These are phyloP conservation scores for Colletotrichum limetticola DNA, from an alignment of 2,329 filamentous ascomycete genomes.

Conservation along the genomic window DNA sequence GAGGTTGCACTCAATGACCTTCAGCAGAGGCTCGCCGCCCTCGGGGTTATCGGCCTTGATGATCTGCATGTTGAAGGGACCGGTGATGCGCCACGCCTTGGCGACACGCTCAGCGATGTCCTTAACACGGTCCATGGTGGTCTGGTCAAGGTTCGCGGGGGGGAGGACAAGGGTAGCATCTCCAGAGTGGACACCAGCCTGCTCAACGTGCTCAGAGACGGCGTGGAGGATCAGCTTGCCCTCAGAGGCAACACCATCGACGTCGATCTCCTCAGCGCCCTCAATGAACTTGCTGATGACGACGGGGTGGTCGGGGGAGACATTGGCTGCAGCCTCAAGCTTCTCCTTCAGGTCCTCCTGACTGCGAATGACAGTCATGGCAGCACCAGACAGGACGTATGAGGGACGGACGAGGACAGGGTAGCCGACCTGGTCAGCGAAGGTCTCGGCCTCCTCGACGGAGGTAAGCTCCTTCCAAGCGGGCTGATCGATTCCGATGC, in stretches of 20 bases:
- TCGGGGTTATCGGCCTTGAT: slow-evolving; percentile 88
- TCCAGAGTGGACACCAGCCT: slow-evolving; percentile 97
- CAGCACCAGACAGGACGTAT: slow-evolving; percentile 96
- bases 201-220: slow-evolving; percentile 94
- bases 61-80: slow-evolving; percentile 99
- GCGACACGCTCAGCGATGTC: slow-evolving; percentile 96
- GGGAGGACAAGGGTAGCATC: slow-evolving; percentile 95
- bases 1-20: slow-evolving; percentile 98
- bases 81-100: slow-evolving; percentile 95
- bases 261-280: slow-evolving; percentile 94
- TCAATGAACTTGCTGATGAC: slow-evolving; percentile 99
- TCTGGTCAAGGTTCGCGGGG: slow-evolving; percentile 80
- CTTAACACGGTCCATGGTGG: slow-evolving; percentile 87
- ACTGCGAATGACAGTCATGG: slow-evolving; percentile 96
- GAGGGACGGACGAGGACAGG: slow-evolving; percentile 94
- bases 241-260: slow-evolving; percentile 88
- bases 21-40: slow-evolving; percentile 80
- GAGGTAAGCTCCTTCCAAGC: slow-evolving; percentile 98
- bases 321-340: slow-evolving; percentile 87
- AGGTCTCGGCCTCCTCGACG: slow-evolving; percentile 85
- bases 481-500: slow-evolving; percentile 95
- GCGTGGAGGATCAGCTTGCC: slow-evolving; percentile 92
- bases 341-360: slow-evolving; percentile 93
- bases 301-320: slow-evolving; percentile 96
- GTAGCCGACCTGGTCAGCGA: slow-evolving; percentile 87